Base-by-base conservation (phyloP, 75 land plant genomes). In the Cryptomeria japonica region DNA sequence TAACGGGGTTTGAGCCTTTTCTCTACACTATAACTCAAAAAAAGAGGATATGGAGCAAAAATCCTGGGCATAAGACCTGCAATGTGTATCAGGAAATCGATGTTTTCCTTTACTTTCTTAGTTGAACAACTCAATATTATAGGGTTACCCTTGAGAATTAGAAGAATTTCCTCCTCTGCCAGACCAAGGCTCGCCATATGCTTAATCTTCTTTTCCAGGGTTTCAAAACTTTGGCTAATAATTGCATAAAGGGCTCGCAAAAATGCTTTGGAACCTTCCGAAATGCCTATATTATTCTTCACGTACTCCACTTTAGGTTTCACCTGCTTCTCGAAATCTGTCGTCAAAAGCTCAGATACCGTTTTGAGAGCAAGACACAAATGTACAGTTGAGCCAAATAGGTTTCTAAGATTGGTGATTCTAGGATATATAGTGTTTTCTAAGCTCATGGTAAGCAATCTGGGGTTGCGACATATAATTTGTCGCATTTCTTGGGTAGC, bases 101-200 rank as follows among this genome's bases (percentile, higher is more conserved):
- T 90, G 75, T 88, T 88, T 68, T 91, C 88, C 73, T 90, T 87
- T 15, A 92, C 88, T 77, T 92, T 92, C 41, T 88, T 90, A 14
- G 79, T 80, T 0, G 91, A 92, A 32, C 84, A 82, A 12, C 88
- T 88, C 7, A 92, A 49, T 12, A 87, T 37, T 22, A 82, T 31
- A 8, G 93, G 93, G 41, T 84, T 34, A 19, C 90, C 61, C 22
- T 87, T 87, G 31, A 87, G 77, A 15, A 90, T 37, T 0, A 3
- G 39, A 61, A 73, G 46, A 18, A 89, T 76, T 36, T 90, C 91
- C 14, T 88, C 90, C 15, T 85, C 77, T 25, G 85, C 56, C 25
- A 92, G 37, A 3, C 93, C 93, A 87, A 88, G 87, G 75, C 90
- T 90, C 84, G 87, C 87, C 55, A 92, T 55, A 38, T 92, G 88